Evolutionary conservation across 2,329 filamentous ascomycete species (phyloP).

Genomic region (Amylocarpus encephaloides): DNA sequence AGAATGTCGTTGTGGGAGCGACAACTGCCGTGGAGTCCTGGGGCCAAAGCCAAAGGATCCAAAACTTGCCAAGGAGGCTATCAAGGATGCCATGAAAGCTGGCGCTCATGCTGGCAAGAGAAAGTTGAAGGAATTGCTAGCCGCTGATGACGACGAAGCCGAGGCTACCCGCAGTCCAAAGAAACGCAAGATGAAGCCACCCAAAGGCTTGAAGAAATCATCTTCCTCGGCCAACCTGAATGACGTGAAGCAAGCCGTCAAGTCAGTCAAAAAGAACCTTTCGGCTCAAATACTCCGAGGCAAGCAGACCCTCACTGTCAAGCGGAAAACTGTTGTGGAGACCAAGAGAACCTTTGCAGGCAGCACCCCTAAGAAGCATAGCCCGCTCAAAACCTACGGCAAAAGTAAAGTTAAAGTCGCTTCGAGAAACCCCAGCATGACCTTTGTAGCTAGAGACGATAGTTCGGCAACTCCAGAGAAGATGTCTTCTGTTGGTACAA

Average conservation of each 20-base stretch:
- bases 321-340: slow-evolving; percentile 9
- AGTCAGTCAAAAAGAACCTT: slow-evolving; percentile 36
- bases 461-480: slow-evolving; percentile 5
- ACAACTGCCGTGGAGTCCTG: slow-evolving; percentile 58
- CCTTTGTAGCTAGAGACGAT: slow-evolving; percentile 15
- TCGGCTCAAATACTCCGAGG: slow-evolving; percentile 25
- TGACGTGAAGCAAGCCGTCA: slow-evolving; percentile 33
- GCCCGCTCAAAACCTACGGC: slow-evolving; percentile 24
- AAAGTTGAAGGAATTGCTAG: slow-evolving; percentile 49
- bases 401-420: slow-evolving; percentile 20
- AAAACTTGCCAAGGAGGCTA: slow-evolving; percentile 41
- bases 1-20: slow-evolving; percentile 56
- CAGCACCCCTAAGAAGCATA: slow-evolving; percentile 10
- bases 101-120: slow-evolving; percentile 46
- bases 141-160: slow-evolving; percentile 19
- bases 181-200: slow-evolving; percentile 43
- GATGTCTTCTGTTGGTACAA: slow-evolving; percentile 11
- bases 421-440: slow-evolving; percentile 23
- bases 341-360: slow-evolving; percentile 14
- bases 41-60: slow-evolving; percentile 55
- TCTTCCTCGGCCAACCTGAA: slow-evolving; percentile 31
- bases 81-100: slow-evolving; percentile 30
- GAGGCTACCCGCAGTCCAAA: slow-evolving; percentile 29
- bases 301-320: slow-evolving; percentile 15
- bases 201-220: slow-evolving; percentile 33